Conservation (phyloP, 495 filamentous ascomycete species). For the Zalerion maritima region DNA sequence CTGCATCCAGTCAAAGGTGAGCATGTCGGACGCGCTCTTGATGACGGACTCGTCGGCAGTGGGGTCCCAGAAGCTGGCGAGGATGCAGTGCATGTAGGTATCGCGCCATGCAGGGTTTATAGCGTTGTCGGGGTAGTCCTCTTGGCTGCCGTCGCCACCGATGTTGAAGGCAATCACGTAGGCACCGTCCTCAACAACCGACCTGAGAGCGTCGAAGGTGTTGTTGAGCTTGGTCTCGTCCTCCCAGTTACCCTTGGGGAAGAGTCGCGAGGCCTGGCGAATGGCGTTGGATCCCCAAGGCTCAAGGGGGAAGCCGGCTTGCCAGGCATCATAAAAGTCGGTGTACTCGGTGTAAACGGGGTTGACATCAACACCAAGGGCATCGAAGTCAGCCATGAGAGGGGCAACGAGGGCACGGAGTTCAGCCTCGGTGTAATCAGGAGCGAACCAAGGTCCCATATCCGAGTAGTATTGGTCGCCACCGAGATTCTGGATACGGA, state of each 20-base stretch:
- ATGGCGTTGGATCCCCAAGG: slow-evolving; percentile 23
- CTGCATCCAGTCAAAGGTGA: slow-evolving; percentile 36
- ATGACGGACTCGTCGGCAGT: slow-evolving; percentile 23
- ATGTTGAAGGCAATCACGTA: slow-evolving; percentile 36
- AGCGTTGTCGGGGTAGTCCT: slow-evolving; percentile 21
- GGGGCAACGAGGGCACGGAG: slow-evolving; percentile 29
- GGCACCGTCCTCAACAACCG: slow-evolving; percentile 28
- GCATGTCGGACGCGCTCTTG: slow-evolving; percentile 24
- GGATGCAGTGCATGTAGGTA: slow-evolving; percentile 29
- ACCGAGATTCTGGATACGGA: too few species aligned
- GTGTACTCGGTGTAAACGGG: slow-evolving; percentile 36
- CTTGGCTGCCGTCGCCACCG: slow-evolving; percentile 21
- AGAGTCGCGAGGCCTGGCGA: slow-evolving; percentile 33
- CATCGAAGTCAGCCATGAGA: slow-evolving; percentile 24
- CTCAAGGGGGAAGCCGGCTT: slow-evolving; percentile 31
- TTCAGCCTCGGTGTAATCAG: slow-evolving; percentile 33
- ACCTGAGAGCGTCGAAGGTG: slow-evolving; percentile 30
- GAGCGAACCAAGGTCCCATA: slow-evolving; percentile 34
- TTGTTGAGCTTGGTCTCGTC: slow-evolving; percentile 18
- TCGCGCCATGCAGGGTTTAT: slow-evolving; percentile 37
- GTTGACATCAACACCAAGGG: slow-evolving; percentile 20
- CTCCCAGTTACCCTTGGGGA: slow-evolving; percentile 35
- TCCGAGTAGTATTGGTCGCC: too few species aligned
- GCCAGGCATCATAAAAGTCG: slow-evolving; percentile 33
- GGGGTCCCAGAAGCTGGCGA: slow-evolving; percentile 23